These are phyloP conservation scores for Dioscorea cayenensis DNA, from an alignment of 116 monocot genomes.

Conservation along the genomic window DNA sequence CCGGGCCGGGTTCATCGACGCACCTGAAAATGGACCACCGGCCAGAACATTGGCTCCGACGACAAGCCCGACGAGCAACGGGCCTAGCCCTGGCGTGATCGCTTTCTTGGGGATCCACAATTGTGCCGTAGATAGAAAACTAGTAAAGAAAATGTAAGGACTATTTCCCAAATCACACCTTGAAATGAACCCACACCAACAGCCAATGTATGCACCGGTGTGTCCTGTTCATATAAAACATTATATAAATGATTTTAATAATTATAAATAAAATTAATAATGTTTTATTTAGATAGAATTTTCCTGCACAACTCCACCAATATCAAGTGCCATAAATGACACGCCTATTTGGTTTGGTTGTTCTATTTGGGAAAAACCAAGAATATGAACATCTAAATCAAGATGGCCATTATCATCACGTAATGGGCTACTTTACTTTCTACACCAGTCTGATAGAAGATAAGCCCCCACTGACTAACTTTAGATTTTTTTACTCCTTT, in stretches of 20 bases:
- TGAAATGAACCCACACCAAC: conserved; percentile 36
- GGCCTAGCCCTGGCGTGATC: conserved; percentile 27
- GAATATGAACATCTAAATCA: too few species aligned
- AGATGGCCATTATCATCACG: too few species aligned
- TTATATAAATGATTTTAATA: not conserved
- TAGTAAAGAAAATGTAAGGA: conserved; percentile 79
- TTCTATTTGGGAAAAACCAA: too few species aligned
- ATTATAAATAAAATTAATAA: too few species aligned
- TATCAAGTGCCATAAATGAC: too few species aligned
- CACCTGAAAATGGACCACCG: conserved; percentile 65
- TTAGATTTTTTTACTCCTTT: too few species aligned
- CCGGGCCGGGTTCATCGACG: conserved; percentile 86
- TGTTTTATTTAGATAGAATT: too few species aligned
- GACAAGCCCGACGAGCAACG: conserved; percentile 55
- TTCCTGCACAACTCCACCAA: too few species aligned
- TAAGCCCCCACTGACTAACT: too few species aligned
- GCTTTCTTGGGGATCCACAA: conserved; percentile 58
- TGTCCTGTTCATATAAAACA: conserved; percentile 3
- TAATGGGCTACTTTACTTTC: too few species aligned
- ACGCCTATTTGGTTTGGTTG: too few species aligned
- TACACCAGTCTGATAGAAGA: too few species aligned
- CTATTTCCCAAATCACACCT: conserved; percentile 59
- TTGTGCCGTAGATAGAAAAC: conserved; percentile 61
- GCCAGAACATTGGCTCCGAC: conserved; percentile 67
- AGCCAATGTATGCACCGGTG: conserved; percentile 49